Base-by-base conservation (phyloP, 2,329 filamentous ascomycete species). In the Aspergillus pseudoglaucus region DNA sequence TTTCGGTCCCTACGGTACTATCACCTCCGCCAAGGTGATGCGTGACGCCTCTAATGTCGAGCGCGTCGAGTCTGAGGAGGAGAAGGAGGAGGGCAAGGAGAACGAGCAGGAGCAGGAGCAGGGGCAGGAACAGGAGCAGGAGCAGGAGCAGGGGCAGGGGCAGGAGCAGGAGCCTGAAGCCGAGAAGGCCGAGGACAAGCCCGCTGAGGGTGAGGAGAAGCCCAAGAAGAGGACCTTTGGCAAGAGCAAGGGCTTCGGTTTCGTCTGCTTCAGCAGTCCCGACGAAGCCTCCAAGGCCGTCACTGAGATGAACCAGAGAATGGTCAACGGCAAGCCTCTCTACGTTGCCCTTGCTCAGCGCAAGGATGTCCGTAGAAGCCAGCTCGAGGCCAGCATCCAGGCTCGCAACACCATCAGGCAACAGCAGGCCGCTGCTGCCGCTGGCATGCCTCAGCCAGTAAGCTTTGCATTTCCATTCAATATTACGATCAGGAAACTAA, bases 201-300 rank as follows among this genome's bases (percentile, higher is more conserved):
- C 54, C 45, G 46, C 73, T 53, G 72, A 77, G 55, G 79, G 79
- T 68, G 68, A 75, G 47, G 75, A 80, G 63, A 79, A 80, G 68
- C 68, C 75, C 47, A 75, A 80, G 63, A 82, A 82, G 75, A 82
- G 80, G 70, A 68, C 76, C 45, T 80, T 95, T 52, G 93, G 93
- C 71, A 97, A 97, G 87, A 95, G 90, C 85, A 98, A 97, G 81
- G 93, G 93, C 70, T 98, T 98, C 70, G 93, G 93, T 63, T 98
- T 98, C 72, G 93, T 98, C 67, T 98, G 93, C 87, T 98, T 98
- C 80, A 93, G 88, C 82, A 97, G 95, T 80, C 90, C 93, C 52
- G 93, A 98, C 64, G 93, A 98, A 72, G 93, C 93, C 58, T 96
- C 91, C 76, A 97, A 97, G 83, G 93, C 93, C 57, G 91, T 98